phyloP scores from a whole-genome alignment of 805 yeast species.

The Wickerhamiella domercqiae region DNA sequence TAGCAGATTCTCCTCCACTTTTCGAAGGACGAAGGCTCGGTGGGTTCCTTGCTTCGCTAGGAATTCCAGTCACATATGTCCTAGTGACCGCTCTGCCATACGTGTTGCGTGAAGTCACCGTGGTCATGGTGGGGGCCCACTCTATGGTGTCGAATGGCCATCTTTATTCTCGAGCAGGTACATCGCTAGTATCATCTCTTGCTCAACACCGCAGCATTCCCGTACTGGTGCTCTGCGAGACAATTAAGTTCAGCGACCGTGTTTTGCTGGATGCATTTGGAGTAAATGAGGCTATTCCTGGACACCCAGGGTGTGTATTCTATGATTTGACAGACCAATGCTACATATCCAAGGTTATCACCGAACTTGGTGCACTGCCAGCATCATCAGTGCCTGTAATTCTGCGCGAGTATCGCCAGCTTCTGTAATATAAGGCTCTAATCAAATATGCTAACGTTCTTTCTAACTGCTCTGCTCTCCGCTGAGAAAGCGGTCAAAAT shows the following conservation, averaged over 20 bases:
- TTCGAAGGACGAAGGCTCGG: conserved; percentile 83
- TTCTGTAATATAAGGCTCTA: conserved; percentile 4
- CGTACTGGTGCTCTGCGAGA: conserved; percentile 88
- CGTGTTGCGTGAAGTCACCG: conserved; percentile 72
- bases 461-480: background rate
- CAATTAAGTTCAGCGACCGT: conserved; percentile 83
- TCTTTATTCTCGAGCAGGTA: conserved; percentile 84
- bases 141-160: conserved; percentile 93
- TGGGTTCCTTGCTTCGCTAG: conserved; percentile 41
- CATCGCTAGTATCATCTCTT: conserved; percentile 85
- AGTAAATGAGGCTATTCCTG: conserved; percentile 53
- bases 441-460: background rate
- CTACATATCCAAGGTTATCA: conserved; percentile 83
- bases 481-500: background rate
- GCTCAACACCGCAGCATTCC: conserved; percentile 82
- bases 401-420: conserved; percentile 57
- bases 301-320: conserved; percentile 48
- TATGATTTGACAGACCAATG: conserved; percentile 92
- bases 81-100: conserved; percentile 66
- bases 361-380: conserved; percentile 91
- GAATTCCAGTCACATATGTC: conserved; percentile 64
- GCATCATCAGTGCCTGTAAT: conserved; percentile 98
- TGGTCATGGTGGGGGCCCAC: conserved; percentile 89
- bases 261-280: conserved; percentile 96
- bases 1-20: conserved; percentile 85